Evolutionary conservation across 306 rosid genomes (phyloP).

Genomic region (Dryas drummondii): DNA sequence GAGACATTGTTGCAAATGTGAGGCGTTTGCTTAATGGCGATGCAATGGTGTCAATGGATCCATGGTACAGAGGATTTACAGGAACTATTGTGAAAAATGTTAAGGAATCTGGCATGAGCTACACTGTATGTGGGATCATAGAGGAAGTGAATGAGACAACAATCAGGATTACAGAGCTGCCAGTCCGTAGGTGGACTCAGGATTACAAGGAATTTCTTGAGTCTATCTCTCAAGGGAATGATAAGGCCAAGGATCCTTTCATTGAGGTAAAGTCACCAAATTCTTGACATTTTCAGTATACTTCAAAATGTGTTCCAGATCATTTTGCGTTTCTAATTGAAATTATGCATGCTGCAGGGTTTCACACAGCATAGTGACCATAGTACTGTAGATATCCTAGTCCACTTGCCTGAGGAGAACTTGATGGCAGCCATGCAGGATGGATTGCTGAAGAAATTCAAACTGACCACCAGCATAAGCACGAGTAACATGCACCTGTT

Average conservation of each 20-base stretch:
- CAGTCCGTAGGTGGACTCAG: constrained; percentile 89
- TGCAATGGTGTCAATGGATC: constrained; percentile 77
- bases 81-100: constrained; percentile 69
- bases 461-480: constrained; percentile 56
- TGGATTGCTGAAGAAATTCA: constrained; percentile 78
- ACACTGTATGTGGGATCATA: constrained; percentile 55
- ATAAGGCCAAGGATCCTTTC: constrained; percentile 67
- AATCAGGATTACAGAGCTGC: constrained; percentile 69
- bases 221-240: constrained; percentile 68
- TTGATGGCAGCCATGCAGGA: constrained; percentile 59
- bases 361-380: constrained; percentile 88
- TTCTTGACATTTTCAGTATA: not conserved
- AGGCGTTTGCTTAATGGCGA: constrained; percentile 66
- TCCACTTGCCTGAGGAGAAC: constrained; percentile 59
- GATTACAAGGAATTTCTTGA: constrained; percentile 88
- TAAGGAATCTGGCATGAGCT: constrained; percentile 57
- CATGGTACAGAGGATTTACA: constrained; percentile 90
- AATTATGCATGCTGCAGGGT: constrained; percentile 47
- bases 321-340: not conserved
- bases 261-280: constrained; percentile 51
- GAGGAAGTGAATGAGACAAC: constrained; percentile 64
- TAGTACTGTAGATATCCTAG: constrained; percentile 57
- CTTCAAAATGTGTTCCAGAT: not conserved
- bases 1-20: constrained; percentile 76
- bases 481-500: constrained; percentile 92